A percentile compares a stretch with the other conserved stretches of the same genome.
Conservation (phyloP, 2,329 filamentous ascomycete species). For the Aspergillus aculeatus region DNA sequence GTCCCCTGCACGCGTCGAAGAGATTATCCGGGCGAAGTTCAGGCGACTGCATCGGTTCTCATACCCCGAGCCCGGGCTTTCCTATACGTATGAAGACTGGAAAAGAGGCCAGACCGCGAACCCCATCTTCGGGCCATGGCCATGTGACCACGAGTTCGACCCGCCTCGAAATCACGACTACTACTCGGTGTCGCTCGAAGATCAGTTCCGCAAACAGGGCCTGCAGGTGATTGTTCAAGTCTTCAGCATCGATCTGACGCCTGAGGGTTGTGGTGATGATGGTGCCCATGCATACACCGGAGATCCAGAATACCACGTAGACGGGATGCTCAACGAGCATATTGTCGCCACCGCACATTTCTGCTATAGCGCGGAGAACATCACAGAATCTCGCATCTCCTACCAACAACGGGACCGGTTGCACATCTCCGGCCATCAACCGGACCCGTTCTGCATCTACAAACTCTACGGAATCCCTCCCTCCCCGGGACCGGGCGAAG, state of each 20-base stretch:
- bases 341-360: slow-evolving; percentile 9
- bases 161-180: slow-evolving; percentile 9
- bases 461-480: background rate
- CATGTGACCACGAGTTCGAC: background rate
- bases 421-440: background rate
- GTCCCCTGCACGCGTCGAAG: background rate
- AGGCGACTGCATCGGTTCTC: background rate
- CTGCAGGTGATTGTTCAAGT: slow-evolving; percentile 15
- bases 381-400: slow-evolving; percentile 9
- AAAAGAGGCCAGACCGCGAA: background rate
- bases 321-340: slow-evolving; percentile 12
- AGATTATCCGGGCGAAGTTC: background rate
- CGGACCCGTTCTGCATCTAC: background rate
- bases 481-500: background rate
- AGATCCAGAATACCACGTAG: slow-evolving; percentile 11
- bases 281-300: slow-evolving; percentile 4
- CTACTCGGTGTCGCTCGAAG: slow-evolving; percentile 15
- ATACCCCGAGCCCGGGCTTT: background rate
- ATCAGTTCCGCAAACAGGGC: slow-evolving; percentile 14
- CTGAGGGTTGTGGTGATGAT: background rate
- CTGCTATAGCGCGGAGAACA: slow-evolving; percentile 11
- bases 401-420: background rate
- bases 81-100: slow-evolving; percentile 1
- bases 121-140: background rate
- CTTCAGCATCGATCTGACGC: slow-evolving; percentile 12